Evolutionary conservation across 495 filamentous ascomycete genomes (phyloP), one percentile per base, ranked within the genome.

Genomic region (Neurospora terricola): DNA sequence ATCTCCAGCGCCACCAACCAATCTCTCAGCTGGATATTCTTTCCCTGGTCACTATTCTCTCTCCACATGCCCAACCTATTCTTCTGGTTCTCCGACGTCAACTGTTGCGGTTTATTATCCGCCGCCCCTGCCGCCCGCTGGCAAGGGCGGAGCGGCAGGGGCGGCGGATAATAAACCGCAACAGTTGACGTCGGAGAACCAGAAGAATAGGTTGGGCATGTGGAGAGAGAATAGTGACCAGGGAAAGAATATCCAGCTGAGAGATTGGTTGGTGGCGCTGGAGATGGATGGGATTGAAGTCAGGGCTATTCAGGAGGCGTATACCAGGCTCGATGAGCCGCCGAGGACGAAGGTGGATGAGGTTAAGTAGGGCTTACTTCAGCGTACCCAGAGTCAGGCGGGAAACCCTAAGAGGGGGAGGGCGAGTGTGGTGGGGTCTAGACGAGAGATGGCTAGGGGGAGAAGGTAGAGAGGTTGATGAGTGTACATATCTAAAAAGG

Each of bases 21-120:
- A 80, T 94, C 91, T 30, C 91, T 81, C 69, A 92, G 81, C 80
- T 93, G 90, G n/a, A 94, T 87, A 18, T 86, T 88, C 71, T 83
- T 84, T 3, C 90, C 91, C 73, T 86, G 85, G 36, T 88, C 84
- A 0, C 83, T 83, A 76, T 89, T 88, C 76, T 94, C 91, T 30
- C 88, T 83, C 84, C 87, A 90, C 18, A 84, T 83, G 7, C 91
- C 91, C 68, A 90, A 80, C 39, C 88, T 74, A 70, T 80, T 76
- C 59, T 80, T 80, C 0, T 81, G 78, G 9, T 86, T 83, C 5
- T 70, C 71, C 4, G 84, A 85, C 7, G 83, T 73, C 1, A 36
- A 3, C 34, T 72, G 38, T 68, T 62, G 54, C 54, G 54, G 27
- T 62, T 62, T 34, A 54, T 80, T 81, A 54, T 80, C 80, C n/a